These are phyloP conservation scores for Rhodotorula diobovata DNA, from an alignment of 768 basidiomycete species.

Conservation along the genomic window DNA sequence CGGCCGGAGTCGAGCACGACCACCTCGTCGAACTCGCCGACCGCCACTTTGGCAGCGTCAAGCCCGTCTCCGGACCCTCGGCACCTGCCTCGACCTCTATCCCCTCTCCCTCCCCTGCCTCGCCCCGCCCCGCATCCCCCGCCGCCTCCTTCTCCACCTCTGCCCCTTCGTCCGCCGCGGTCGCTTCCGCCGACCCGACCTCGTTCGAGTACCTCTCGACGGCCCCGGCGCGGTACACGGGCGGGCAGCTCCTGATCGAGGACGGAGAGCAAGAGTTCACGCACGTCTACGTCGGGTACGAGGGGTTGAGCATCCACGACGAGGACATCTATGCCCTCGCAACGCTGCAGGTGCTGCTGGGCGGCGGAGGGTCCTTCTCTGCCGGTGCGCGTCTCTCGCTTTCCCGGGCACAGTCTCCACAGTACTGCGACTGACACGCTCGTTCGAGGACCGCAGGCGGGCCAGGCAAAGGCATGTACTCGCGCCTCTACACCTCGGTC, in stretches of 20 bases:
- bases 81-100: conserved; percentile 47
- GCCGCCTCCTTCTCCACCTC: too few relatives aligned
- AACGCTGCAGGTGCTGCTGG: conserved; percentile 88
- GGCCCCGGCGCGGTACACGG: conserved; percentile 61
- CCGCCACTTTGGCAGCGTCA: conserved; percentile 71
- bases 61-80: conserved; percentile 42
- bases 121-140: conserved; percentile 1
- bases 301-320: conserved; percentile 84
- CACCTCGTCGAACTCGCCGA: conserved; percentile 79
- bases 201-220: conserved; percentile 45
- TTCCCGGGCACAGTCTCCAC: not conserved
- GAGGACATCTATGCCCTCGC: conserved; percentile 89
- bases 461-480: conserved; percentile 99
- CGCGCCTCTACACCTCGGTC: conserved; percentile 89
- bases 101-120: conserved; percentile 51
- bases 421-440: not conserved
- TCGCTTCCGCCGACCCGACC: conserved; percentile 44
- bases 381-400: conserved; percentile 53
- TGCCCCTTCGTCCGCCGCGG: conserved; percentile 47
- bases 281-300: conserved; percentile 87
- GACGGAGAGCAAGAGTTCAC: conserved; percentile 64
- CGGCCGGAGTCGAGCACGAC: conserved; percentile 84
- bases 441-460: conserved; percentile 57
- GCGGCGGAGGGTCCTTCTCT: conserved; percentile 94
- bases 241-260: conserved; percentile 68